Conservation (phyloP, 495 filamentous ascomycete genomes). For the Penicillium roqueforti region DNA sequence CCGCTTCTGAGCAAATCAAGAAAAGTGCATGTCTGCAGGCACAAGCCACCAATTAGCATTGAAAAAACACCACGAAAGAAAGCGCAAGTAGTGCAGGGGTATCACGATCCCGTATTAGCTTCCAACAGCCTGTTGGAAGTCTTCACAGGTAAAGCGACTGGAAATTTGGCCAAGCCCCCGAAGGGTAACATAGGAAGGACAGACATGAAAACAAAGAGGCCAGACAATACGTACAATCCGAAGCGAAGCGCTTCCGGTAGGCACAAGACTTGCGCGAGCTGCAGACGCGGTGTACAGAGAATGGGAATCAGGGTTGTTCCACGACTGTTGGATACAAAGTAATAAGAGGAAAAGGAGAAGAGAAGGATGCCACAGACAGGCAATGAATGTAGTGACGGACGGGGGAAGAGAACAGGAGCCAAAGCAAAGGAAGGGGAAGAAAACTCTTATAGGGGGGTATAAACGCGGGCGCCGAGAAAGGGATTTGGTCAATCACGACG, state of each 20-base stretch:
- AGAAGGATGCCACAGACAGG: constrained; percentile 17
- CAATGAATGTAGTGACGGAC: background rate
- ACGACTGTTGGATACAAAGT: constrained; percentile 13
- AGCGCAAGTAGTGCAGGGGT: constrained; percentile 10
- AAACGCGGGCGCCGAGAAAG: background rate
- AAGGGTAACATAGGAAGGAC: constrained; percentile 11
- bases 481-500: background rate
- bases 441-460: background rate
- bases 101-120: background rate
- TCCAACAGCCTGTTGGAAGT: background rate
- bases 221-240: constrained; percentile 48
- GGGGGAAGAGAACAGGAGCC: background rate
- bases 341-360: constrained; percentile 4
- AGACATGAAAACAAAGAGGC: constrained; percentile 21
- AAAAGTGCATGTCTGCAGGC: constrained; percentile 45
- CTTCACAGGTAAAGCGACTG: constrained; percentile 6
- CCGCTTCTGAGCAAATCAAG: constrained; percentile 31
- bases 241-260: constrained; percentile 25
- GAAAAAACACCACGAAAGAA: constrained; percentile 15
- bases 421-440: background rate
- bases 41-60: constrained; percentile 41
- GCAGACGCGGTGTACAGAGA: constrained; percentile 22
- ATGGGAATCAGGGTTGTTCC: background rate
- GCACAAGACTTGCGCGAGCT: constrained; percentile 24
- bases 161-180: constrained; percentile 6